Base-by-base conservation (phyloP, 2,329 filamentous ascomycete genomes). In the Alternaria sp. region DNA sequence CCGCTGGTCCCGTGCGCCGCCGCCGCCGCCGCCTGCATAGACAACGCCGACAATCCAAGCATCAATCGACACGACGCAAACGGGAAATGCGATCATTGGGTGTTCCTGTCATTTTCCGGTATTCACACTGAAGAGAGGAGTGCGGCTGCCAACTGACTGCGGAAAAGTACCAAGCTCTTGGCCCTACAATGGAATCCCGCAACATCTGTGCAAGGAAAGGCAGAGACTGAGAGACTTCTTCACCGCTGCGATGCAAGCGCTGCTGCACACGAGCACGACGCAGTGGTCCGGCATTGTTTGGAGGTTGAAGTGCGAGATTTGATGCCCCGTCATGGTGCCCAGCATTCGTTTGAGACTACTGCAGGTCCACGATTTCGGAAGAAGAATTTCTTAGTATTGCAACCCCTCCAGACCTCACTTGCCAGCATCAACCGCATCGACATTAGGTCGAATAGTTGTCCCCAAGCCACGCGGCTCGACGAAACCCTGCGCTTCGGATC, bases 331-430 rank as follows among this genome's bases (percentile, higher is more conserved):
- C 26, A 58, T 34, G 33, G 40, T 56, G 36, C 56, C 60, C 37
- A 56, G 54, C 39, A 46, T 29, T 39, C 51, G 64, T 67, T 70
- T 68, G 58, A 62, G 45, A 45, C 64, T 68, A 67, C 61, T 70
- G 64, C 64, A 68, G 58, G 66, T 63, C 57, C 59, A 60, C 59
- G 21, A 21, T 57, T 61, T 57, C 36, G 60, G 58, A 54, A 42
- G 44, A 41, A 45, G 39, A 56, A 46, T 23, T 49, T 51, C 44
- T 52, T 51, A 58, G 51, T 40, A 42, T 41, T 51, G 46, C 29
- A 41, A 61, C 40, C 52, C 55, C 52, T 39, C 46, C 41, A 39
- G 7, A 14, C 17, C 36, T 40, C 46, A 44, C 42, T 48, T 49
- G 55, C 53, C 46, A 59, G 51, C 51, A 58, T 63, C 55, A 61